Evolutionary conservation across 2,329 filamentous ascomycete species (phyloP), one percentile per base, ranked within the genome.

Genomic region (Fusarium nurragi): DNA sequence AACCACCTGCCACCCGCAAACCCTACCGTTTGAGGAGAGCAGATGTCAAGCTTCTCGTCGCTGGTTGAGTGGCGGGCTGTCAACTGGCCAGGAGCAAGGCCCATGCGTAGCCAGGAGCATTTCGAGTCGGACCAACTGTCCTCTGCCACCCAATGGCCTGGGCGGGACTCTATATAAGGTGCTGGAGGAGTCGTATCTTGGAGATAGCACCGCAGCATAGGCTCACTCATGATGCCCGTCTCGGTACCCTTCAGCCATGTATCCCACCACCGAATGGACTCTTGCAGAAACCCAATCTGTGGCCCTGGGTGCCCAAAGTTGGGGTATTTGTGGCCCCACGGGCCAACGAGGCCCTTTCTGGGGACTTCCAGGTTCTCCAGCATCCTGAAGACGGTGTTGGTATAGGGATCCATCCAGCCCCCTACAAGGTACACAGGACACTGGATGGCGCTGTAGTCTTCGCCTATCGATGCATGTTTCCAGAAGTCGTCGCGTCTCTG

Each of bases 331-430:
- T 55, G 52, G 1, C 52, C 52, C 52, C 52, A 54, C 4, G 53
- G 53, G 2, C 48, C 53, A 9, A 56, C 48, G 6, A 56, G 53
- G 4, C 53, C 53, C 14, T 56, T 56, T 14, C 48, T 54, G 1
- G 53, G 53, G 3, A 54, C 48, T 4, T 54, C 13, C 0, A 56
- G 3, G 0, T 56, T 54, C 9, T 56, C 48, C 7, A 56, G 16
- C 48, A 56, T 56, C 2, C 53, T 54, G 38, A 56, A 56, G 9
- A 56, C 54, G 2, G 53, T 56, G 14, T 56, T 56, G 14, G 53
- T 56, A 2, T 56, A 56, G 7, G 53, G 48, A 1, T 56, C 53
- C 53, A 56, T 54, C 53, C 53, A 56, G 5, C 53, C 53, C 4
- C 53, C 53, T 0, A 56, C 53, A 0, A 56, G 18, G 6, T 56